Conservation (phyloP, 257 asterid species). For the Leptodermis oblonga region DNA sequence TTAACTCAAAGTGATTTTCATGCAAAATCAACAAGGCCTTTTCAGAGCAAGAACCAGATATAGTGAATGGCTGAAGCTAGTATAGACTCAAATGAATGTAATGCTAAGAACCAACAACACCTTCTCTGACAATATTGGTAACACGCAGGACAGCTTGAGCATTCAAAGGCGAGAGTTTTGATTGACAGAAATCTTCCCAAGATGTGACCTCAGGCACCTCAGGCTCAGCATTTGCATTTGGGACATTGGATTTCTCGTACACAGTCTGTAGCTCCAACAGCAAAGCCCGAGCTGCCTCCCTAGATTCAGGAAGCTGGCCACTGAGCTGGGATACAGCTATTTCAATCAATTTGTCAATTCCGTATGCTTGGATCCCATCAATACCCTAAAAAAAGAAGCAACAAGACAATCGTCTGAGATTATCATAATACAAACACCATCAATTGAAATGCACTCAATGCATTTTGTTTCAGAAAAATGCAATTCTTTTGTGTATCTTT, state of each 20-base stretch:
- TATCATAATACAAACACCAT: background rate
- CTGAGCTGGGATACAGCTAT: slow-evolving; percentile 84
- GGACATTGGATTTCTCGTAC: slow-evolving; percentile 43
- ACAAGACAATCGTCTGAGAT: background rate
- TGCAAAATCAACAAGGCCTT: slow-evolving; percentile 45
- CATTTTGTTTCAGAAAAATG: background rate
- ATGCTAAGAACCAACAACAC: slow-evolving; percentile 55
- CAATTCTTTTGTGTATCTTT: background rate
- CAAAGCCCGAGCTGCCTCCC: slow-evolving; percentile 86
- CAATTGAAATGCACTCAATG: background rate
- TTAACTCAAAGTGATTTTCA: slow-evolving; percentile 18
- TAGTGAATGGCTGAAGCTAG: slow-evolving; percentile 19
- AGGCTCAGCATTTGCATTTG: slow-evolving; percentile 24
- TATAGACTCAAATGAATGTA: slow-evolving; percentile 20
- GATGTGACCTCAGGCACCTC: slow-evolving; percentile 42
- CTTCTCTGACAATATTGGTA: slow-evolving; percentile 63
- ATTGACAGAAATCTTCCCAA: slow-evolving; percentile 84
- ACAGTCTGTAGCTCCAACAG: slow-evolving; percentile 65
- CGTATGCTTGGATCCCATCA: slow-evolving; percentile 66
- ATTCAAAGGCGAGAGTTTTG: slow-evolving; percentile 77
- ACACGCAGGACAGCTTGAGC: slow-evolving; percentile 95
- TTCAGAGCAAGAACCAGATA: slow-evolving; percentile 34
- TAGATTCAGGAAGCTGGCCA: slow-evolving; percentile 86
- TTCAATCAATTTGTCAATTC: slow-evolving; percentile 73
- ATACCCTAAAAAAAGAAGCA: slow-evolving; percentile 46